phyloP scores from a whole-genome alignment of 139 green algal species.

The Nannochloris sp. region DNA sequence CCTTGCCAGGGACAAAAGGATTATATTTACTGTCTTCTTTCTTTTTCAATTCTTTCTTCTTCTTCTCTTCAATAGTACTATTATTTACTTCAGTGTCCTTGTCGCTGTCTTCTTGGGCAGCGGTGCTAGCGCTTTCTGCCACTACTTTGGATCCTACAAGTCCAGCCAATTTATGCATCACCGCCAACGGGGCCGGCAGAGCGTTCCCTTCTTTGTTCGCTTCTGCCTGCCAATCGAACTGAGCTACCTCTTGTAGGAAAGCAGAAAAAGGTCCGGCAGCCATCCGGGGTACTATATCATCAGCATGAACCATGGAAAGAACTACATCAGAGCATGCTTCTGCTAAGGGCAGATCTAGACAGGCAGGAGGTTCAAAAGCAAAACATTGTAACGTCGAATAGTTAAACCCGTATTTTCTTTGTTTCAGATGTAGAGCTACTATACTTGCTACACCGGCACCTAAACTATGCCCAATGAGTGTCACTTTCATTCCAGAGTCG shows the following conservation, averaged over 20 bases:
- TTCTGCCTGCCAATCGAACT: constrained; percentile 19
- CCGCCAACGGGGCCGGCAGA: not conserved
- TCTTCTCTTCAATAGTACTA: not conserved
- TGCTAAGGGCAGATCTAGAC: constrained; percentile 19
- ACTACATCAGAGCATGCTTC: constrained; percentile 11
- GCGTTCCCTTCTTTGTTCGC: not conserved
- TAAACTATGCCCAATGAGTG: constrained; percentile 19
- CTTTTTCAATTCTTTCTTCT: too few species aligned
- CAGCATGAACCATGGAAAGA: constrained; percentile 4
- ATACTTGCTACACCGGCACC: constrained; percentile 17
- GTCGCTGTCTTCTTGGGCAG: not conserved
- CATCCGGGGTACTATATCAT: constrained; percentile 25
- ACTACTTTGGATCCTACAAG: not conserved
- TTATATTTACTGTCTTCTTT: not conserved
- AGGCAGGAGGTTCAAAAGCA: constrained; percentile 23
- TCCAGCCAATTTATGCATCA: not conserved
- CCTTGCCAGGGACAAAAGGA: not conserved
- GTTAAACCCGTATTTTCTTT: constrained; percentile 8
- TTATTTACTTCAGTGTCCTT: not conserved
- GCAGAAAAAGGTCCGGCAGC: not conserved
- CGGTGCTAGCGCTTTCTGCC: not conserved
- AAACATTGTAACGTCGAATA: constrained; percentile 5
- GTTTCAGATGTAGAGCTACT: constrained; percentile 7
- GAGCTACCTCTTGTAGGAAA: constrained; percentile 17
- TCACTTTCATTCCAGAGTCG: not conserved